These are phyloP conservation scores for Talaromyces borbonicus DNA, from an alignment of 495 filamentous ascomycete genomes.

Conservation along the genomic window DNA sequence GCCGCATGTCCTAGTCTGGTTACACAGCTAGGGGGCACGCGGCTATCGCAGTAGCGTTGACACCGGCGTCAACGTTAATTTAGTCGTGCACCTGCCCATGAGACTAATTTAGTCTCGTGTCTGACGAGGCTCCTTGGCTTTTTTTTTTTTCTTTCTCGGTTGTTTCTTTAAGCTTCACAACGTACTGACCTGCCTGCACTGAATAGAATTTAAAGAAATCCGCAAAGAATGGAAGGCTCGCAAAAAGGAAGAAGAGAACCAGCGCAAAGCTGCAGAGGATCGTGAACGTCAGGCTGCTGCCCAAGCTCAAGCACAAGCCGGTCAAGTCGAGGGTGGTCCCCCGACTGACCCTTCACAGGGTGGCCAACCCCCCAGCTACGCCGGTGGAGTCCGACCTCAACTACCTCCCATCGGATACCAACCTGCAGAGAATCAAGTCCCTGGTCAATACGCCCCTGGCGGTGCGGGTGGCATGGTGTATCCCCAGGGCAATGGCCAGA, in stretches of 20 bases:
- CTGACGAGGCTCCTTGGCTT: neutral
- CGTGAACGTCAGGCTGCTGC: conserved; percentile 60
- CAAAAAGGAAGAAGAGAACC: conserved; percentile 95
- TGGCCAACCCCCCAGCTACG: conserved; percentile 46
- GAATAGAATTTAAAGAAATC: conserved; percentile 94
- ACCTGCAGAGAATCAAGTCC: conserved; percentile 50
- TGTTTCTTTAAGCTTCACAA: conserved; percentile 2
- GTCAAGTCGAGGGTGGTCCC: conserved; percentile 47
- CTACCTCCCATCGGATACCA: conserved; percentile 83
- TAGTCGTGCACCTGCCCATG: conserved; percentile 7
- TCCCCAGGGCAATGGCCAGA: conserved; percentile 53
- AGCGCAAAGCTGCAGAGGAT: conserved; percentile 86
- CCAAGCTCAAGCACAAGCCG: conserved; percentile 32
- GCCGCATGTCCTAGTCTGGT: conserved; percentile 36
- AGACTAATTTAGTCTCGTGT: neutral
- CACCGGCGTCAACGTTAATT: conserved; percentile 25
- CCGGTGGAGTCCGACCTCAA: conserved; percentile 52
- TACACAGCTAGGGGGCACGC: conserved; percentile 34
- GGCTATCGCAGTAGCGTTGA: conserved; percentile 40
- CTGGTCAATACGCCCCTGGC: conserved; percentile 59
- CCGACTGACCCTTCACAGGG: conserved; percentile 48
- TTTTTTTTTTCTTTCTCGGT: conserved; percentile 6
- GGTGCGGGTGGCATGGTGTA: conserved; percentile 41
- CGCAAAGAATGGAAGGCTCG: conserved; percentile 98
- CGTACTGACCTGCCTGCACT: neutral